Evolutionary conservation across 2,329 filamentous ascomycete species (phyloP).

Genomic region (Curvularia lunata): DNA sequence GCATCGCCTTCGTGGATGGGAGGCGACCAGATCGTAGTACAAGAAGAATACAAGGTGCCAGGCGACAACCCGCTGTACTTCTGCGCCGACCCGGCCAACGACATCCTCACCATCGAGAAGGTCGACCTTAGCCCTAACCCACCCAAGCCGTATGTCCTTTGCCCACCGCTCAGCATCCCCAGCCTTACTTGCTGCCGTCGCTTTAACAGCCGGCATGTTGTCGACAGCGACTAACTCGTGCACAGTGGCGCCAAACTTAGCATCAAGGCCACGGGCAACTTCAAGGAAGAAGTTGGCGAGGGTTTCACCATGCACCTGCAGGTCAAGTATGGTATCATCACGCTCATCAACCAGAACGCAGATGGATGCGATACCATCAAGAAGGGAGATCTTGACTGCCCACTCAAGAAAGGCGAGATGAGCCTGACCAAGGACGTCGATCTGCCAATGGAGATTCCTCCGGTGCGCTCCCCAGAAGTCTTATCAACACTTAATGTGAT

Average conservation of each 20-base stretch:
- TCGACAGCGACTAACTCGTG: conserved; percentile 7
- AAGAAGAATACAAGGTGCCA: conserved; percentile 69
- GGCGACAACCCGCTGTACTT: conserved; percentile 85
- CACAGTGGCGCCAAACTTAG: conserved; percentile 75
- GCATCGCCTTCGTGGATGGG: conserved; percentile 51
- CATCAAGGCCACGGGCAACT: conserved; percentile 79
- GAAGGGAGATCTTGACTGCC: conserved; percentile 89
- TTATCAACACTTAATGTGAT: background rate
- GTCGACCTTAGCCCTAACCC: conserved; percentile 88
- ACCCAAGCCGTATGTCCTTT: conserved; percentile 73
- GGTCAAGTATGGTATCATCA: conserved; percentile 95
- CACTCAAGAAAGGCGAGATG: conserved; percentile 79
- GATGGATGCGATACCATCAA: conserved; percentile 88
- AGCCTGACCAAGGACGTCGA: conserved; percentile 80
- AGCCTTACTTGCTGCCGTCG: background rate
- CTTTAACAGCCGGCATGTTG: background rate
- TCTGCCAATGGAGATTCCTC: conserved; percentile 84
- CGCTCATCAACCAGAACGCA: conserved; percentile 77
- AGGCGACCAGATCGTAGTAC: conserved; percentile 56
- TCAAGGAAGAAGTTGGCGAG: conserved; percentile 73
- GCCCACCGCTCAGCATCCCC: background rate
- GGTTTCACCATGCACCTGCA: conserved; percentile 82
- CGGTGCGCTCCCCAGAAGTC: conserved; percentile 64
- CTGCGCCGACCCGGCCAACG: conserved; percentile 71
- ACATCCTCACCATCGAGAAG: conserved; percentile 76